Base-by-base conservation (phyloP, 805 yeast species). In the Wickerhamiella brachini region DNA sequence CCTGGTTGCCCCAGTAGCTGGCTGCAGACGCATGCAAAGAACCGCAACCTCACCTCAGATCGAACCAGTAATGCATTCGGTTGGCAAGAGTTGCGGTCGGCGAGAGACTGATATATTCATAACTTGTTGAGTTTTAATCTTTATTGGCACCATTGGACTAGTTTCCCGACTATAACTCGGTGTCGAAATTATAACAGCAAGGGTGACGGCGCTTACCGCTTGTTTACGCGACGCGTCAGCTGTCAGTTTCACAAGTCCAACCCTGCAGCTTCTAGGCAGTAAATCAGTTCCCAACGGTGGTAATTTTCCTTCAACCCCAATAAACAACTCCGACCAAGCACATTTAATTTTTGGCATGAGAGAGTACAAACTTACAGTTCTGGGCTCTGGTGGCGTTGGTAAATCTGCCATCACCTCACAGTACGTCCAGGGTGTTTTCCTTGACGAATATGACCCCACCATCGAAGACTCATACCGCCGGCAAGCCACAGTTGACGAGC, bases 331-430 rank as follows among this genome's bases (percentile, higher is more conserved):
- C 26, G 26, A 24, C 8, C 8, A 24, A 24, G 8, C n/a, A 26
- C 31, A 6, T 26, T 10, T 7, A 26, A 26, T 10, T 10, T 9
- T 29, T 29, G 7, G 26, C 21, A 59, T 59, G 61, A 54, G 53
- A 77, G 97, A 89, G 64, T 88, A 88, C 66, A 87, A 86, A 64
- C 71, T 93, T 45, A 97, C 86, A 17, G 93, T 90, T 18, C 71
- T 90, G 53, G 98, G 98, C 54, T 95, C 96, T 13, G 97, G 97
- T 60, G 96, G 97, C 68, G 96, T 87, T 8, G 98, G 98, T 60
- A 90, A 90, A 62, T 86, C 97, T 22, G 88, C 95, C 41, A 71
- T 90, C 42, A 88, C 96, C 1, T 95, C 87, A 5, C 95, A 87
- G 63, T 89, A 84, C 62, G 95, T 87, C 3, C 95, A 86, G 64